Evolutionary conservation across 148 eudicot genomes (phyloP).

Genomic region (Tetragonia tetragonoides): DNA sequence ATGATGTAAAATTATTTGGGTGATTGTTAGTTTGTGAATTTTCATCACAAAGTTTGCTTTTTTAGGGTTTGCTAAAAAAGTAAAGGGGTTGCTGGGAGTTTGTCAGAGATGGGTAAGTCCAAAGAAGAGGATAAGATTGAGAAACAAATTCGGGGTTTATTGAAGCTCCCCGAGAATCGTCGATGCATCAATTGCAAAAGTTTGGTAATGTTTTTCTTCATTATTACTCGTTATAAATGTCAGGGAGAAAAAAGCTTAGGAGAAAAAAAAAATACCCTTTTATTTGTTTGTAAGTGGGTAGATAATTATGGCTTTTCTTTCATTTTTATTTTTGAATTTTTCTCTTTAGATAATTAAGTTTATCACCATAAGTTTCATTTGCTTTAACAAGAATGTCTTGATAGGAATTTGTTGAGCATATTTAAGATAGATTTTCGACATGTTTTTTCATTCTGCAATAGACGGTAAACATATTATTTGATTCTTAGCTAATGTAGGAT

Average conservation of each 20-base stretch:
- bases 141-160: constrained; percentile 60
- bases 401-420: too few relatives aligned
- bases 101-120: constrained; percentile 28
- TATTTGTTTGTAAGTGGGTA: neutral
- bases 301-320: too few relatives aligned
- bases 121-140: constrained; percentile 66
- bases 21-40: constrained; percentile 6
- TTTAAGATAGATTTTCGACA: too few relatives aligned
- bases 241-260: neutral
- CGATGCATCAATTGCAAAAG: constrained; percentile 85
- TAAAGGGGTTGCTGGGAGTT: neutral
- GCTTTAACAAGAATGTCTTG: neutral
- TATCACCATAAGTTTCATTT: neutral
- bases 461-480: neutral
- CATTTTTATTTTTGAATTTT: neutral
- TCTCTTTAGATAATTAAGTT: neutral
- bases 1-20: constrained; percentile 1
- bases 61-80: constrained; percentile 7
- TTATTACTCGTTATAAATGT: neutral
- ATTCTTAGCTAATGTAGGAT: neutral
- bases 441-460: neutral
- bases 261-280: neutral
- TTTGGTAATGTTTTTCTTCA: constrained; percentile 46
- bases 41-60: constrained; percentile 8
- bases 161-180: constrained; percentile 66